Conservation (phyloP, 2,329 filamentous ascomycete genomes). For the Phoma sp. region DNA sequence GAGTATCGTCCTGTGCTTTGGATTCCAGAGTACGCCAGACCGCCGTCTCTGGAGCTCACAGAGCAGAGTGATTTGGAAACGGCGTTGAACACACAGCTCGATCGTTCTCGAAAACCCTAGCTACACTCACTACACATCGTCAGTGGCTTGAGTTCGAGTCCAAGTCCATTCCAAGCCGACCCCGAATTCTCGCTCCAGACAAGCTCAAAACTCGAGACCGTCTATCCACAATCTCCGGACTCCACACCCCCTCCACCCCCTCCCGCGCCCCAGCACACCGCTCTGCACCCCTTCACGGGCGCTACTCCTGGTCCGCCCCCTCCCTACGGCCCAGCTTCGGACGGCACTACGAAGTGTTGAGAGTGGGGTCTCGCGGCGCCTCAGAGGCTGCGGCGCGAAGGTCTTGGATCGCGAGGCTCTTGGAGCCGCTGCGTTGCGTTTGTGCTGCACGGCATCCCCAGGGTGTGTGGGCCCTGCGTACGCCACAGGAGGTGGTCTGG, state of each 20-base stretch:
- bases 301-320: not conserved
- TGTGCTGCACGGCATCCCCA: constrained; percentile 2
- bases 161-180: not conserved
- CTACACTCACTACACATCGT: not conserved
- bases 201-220: not conserved
- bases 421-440: constrained; percentile 9
- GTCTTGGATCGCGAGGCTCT: constrained; percentile 1
- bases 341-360: constrained; percentile 11
- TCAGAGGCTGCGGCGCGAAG: not conserved
- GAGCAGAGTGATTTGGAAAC: not conserved
- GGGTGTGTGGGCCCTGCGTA: constrained; percentile 10
- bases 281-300: constrained; percentile 4
- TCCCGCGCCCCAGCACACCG: constrained; percentile 5
- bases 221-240: constrained; percentile 5
- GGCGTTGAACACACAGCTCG: not conserved
- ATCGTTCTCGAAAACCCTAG: not conserved
- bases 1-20: not conserved
- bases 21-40: not conserved
- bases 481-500: constrained; percentile 2
- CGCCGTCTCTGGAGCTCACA: not conserved
- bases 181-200: not conserved
- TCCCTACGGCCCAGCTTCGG: constrained; percentile 6
- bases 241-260: constrained; percentile 5
- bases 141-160: not conserved
- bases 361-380: constrained; percentile 11